These are phyloP conservation scores for Termitomyces titanicus DNA, from an alignment of 768 basidiomycete species.

Conservation along the genomic window DNA sequence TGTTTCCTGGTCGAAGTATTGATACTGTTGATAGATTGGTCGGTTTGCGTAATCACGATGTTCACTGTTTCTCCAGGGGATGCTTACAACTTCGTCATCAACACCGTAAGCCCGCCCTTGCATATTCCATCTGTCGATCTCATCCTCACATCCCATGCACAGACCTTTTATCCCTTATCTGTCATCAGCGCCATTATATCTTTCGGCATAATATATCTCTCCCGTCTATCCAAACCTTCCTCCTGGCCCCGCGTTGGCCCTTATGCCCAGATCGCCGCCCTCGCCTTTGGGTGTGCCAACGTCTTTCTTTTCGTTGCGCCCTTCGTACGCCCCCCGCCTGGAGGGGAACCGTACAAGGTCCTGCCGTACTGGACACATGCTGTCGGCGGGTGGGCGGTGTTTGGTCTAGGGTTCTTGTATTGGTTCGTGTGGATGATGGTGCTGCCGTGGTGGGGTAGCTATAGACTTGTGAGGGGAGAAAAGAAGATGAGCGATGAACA, in stretches of 20 bases:
- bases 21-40: constrained; percentile 19
- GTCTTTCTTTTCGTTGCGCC: constrained; percentile 47
- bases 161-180: constrained; percentile 37
- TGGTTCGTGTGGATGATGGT: constrained; percentile 18
- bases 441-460: constrained; percentile 8
- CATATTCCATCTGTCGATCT: not conserved
- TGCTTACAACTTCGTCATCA: constrained; percentile 56
- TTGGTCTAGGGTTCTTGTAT: constrained; percentile 26
- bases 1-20: not conserved
- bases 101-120: constrained; percentile 30
- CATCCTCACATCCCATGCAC: not conserved
- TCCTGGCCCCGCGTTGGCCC: constrained; percentile 12
- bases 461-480: constrained; percentile 9
- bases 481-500: constrained; percentile 6
- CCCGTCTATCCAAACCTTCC: not conserved
- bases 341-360: constrained; percentile 36
- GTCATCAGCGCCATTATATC: constrained; percentile 45
- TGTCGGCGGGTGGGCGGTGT: constrained; percentile 24
- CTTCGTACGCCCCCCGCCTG: constrained; percentile 41
- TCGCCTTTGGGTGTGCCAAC: constrained; percentile 48
- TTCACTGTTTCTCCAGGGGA: constrained; percentile 49
- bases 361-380: constrained; percentile 48
- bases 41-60: constrained; percentile 25
- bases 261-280: constrained; percentile 15
- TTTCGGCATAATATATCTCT: constrained; percentile 39